These are phyloP conservation scores for Torulaspora maleeae DNA, from an alignment of 805 yeast species.

Conservation along the genomic window DNA sequence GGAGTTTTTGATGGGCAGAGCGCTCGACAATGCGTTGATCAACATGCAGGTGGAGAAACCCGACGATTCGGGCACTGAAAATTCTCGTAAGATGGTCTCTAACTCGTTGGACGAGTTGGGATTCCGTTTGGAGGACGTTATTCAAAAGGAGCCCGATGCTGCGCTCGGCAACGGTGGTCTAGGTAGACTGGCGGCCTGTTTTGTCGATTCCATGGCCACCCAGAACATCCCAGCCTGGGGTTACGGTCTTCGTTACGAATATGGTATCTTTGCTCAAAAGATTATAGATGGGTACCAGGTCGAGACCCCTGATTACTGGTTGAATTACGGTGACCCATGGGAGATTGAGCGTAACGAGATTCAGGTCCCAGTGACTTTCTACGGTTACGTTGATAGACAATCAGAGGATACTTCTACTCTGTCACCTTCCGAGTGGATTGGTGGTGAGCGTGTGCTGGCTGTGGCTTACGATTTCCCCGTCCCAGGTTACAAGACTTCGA, in stretches of 20 bases:
- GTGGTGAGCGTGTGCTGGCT: constrained; percentile 86
- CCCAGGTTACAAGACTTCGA: constrained; percentile 79
- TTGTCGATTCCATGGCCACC: constrained; percentile 81
- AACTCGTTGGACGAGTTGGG: constrained; percentile 68
- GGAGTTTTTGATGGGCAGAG: constrained; percentile 92
- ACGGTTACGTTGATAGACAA: constrained; percentile 67
- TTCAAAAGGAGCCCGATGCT: constrained; percentile 87
- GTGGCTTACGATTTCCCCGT: constrained; percentile 88
- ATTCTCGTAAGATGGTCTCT: constrained; percentile 49
- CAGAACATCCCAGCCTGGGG: constrained; percentile 95
- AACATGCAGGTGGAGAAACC: constrained; percentile 51
- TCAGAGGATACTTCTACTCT: constrained; percentile 47
- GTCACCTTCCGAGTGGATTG: constrained; percentile 66
- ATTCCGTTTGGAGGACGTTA: constrained; percentile 78
- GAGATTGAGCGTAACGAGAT: constrained; percentile 83
- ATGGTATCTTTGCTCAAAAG: constrained; percentile 87
- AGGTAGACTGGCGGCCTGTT: constrained; percentile 93
- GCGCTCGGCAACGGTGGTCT: constrained; percentile 94
- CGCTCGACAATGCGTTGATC: constrained; percentile 88
- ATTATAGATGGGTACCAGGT: constrained; percentile 91
- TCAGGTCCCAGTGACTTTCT: constrained; percentile 84
- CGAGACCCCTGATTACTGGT: constrained; percentile 93
- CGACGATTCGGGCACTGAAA: constrained; percentile 13
- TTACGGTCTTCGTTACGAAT: constrained; percentile 86
- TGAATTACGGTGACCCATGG: constrained; percentile 87